Conservation (phyloP, 495 filamentous ascomycete genomes). For the Ramalina intermedia region DNA sequence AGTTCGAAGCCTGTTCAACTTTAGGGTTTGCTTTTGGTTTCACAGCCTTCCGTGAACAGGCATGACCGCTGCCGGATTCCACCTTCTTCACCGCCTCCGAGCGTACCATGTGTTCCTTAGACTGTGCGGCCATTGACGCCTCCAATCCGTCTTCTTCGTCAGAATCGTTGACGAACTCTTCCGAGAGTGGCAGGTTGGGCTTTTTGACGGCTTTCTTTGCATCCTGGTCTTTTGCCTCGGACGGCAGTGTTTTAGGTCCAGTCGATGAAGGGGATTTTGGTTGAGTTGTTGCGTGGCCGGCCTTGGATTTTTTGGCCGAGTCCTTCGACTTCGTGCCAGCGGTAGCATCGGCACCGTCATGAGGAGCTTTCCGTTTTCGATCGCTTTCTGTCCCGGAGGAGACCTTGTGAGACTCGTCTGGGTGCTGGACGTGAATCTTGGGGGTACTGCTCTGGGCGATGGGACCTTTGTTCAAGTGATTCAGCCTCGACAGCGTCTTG, state of each 20-base stretch:
- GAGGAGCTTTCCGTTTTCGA: constrained; percentile 27
- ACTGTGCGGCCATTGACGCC: constrained; percentile 29
- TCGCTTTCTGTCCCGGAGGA: constrained; percentile 41
- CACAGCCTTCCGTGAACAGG: constrained; percentile 8
- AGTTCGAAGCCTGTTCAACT: constrained; percentile 7
- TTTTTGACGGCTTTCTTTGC: constrained; percentile 40
- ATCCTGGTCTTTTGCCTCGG: constrained; percentile 33
- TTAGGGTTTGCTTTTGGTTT: constrained; percentile 10
- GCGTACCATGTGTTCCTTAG: constrained; percentile 17
- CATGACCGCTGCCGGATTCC: constrained; percentile 14
- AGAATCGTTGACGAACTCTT: constrained; percentile 62
- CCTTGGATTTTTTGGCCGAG: constrained; percentile 41
- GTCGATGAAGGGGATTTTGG: constrained; percentile 47
- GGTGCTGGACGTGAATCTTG: constrained; percentile 38
- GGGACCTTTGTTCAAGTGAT: constrained; percentile 41
- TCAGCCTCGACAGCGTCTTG: constrained; percentile 61
- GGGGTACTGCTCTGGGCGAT: constrained; percentile 38
- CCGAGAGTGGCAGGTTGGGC: constrained; percentile 47
- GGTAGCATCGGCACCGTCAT: constrained; percentile 35
- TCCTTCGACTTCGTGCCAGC: constrained; percentile 39
- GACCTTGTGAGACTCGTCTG: constrained; percentile 34
- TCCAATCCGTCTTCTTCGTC: constrained; percentile 53
- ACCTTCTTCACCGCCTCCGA: constrained; percentile 22
- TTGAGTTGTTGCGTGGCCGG: constrained; percentile 44
- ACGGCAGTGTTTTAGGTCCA: constrained; percentile 29